Conservation (phyloP, 2,329 filamentous ascomycete genomes). For the Aspergillus ustus region DNA sequence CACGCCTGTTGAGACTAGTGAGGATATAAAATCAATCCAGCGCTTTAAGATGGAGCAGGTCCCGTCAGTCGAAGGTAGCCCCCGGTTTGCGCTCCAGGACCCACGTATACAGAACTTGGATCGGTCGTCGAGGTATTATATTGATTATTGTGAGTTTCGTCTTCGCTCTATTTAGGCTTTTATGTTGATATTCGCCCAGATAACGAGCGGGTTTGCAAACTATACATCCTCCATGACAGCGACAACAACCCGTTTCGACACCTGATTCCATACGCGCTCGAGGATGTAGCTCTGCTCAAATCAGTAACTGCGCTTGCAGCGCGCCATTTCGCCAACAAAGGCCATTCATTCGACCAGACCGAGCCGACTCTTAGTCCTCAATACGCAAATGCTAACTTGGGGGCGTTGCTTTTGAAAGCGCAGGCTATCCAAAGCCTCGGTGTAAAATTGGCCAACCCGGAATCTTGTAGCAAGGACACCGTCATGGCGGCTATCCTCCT, state of each 20-base stretch:
- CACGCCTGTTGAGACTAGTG: neutral
- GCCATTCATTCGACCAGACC: constrained; percentile 28
- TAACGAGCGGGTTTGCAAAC: constrained; percentile 36
- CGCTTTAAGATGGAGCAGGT: neutral
- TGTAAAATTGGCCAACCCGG: constrained; percentile 8
- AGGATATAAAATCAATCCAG: neutral
- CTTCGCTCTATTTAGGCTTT: neutral
- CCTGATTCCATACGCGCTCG: constrained; percentile 34
- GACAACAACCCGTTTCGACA: constrained; percentile 38
- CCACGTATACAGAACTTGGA: constrained; percentile 22
- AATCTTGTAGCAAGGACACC: constrained; percentile 10
- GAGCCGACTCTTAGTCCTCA: neutral
- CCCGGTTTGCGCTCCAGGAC: constrained; percentile 24
- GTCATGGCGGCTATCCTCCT: constrained; percentile 24
- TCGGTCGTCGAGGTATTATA: constrained; percentile 32
- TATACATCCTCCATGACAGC: constrained; percentile 39
- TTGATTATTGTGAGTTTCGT: constrained; percentile 37
- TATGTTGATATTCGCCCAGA: constrained; percentile 26
- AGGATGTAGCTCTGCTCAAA: constrained; percentile 31
- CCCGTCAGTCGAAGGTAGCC: neutral
- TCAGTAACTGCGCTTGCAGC: constrained; percentile 37
- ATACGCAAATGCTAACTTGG: constrained; percentile 15
- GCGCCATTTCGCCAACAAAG: constrained; percentile 36
- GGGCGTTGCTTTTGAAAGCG: constrained; percentile 30
- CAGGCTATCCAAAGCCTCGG: constrained; percentile 24